Base-by-base conservation (phyloP, 139 green algal genomes). In the Eudorina sp. region DNA sequence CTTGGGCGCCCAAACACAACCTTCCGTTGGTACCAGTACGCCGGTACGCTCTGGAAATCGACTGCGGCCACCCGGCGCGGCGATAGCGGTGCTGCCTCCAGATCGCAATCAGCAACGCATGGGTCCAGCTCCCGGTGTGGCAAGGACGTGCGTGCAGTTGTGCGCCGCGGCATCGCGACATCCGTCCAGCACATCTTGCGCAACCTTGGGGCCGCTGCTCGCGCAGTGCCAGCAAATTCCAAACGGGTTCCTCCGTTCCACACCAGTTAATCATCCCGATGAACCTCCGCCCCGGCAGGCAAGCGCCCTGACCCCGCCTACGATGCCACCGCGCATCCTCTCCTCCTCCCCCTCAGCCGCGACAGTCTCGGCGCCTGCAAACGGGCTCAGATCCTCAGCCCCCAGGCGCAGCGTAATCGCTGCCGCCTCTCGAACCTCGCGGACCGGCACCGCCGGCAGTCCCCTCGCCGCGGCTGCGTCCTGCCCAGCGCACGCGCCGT, bases 61-160 rank as follows among this genome's bases (percentile, higher is more conserved):
- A 25, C 38, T 25, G 4, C 9, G 66, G 66, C 36, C 36, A 21
- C 29, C 31, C 31, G 14, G 66, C 38, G 4, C 46, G 46, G 38
- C 66, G 46, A 29, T 46, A 45, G 4, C 36, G 34, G 34, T 45
- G n/a, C 25, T 46, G 27, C 7, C 31, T 43, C n/a, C 64, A n/a
- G n/a, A n/a, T 45, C 6, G 34, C 9, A 8, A 45, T 45, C 21
- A 25, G 5, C 66, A 75, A 23, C 66, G 31, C 3, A 75, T 75
- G 66, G 31, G 66, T 46, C 66, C 66, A 75, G 66, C 66, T 75
- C 66, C 66, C 3, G 66, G 66, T 46, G 66, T 34, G 31, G 66
- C 66, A 31, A 75, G 31, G 66, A 46, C 66, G 13, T 75, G 34
- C 31, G 66, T 34, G 38, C 66, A 48, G 16, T 29, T 75, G 31